Base-by-base conservation (phyloP, 1,139 yeast genomes). In the Suhomyces bokatorum region DNA sequence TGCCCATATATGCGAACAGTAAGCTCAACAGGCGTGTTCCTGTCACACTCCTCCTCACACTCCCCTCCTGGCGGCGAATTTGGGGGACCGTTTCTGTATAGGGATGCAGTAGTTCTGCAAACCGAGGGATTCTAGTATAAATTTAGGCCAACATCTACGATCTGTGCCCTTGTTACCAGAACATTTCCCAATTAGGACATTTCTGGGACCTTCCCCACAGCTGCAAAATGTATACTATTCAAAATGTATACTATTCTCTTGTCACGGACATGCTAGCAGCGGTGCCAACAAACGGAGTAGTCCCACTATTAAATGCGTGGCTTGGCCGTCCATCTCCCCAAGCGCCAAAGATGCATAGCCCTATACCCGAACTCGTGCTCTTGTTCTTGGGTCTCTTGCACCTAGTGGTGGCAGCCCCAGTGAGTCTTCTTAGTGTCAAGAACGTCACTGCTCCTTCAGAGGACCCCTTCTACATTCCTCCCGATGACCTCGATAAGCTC, bases 381-480 rank as follows among this genome's bases (percentile, higher is more conserved):
- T 13, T 35, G 9, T 32, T 27, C 11, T 31, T 40, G 12, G 22
- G 36, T 4, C 14, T 40, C 2, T 14, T 35, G 13, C 43, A 35
- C 10, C 9, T 24, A 6, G 24, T 26, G 6, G 14, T 27, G 16
- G 42, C 47, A n/a, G 43, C 45, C 3, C 45, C 44, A 1, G 10
- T 31, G 24, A 24, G 28, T 27, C 12, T 49, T 36, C 29, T 32
- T 8, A 7, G 32, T 2, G 11, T 35, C 15, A 12, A 31, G 5
- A 37, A 44, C 14, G 16, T 37, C 36, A 40, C 44, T 12, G 13
- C 13, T 13, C 40, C 43, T 22, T 14, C 36, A 5, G 20, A 59
- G 12, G 73, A 68, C 51, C 53, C 57, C 1, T 68, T 67, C 48
- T 67, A 68, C 42, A 31, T 35, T 6, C 56, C 69, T 0, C 66